Evolutionary conservation across 306 rosid species (phyloP).

Genomic region (Medicago ruthenica): DNA sequence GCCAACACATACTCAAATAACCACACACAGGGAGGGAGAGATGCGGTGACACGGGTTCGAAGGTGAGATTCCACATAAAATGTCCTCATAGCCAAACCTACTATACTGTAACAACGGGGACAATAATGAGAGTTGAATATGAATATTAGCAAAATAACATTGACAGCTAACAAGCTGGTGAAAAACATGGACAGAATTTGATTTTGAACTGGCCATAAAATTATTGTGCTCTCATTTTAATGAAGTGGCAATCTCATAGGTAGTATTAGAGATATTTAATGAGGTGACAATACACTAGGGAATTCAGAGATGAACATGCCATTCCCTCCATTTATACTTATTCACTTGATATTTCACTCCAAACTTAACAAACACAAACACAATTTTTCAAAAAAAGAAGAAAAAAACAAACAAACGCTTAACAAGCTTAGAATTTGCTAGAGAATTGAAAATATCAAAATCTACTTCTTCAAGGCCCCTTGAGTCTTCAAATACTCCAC

Average conservation of each 20-base stretch:
- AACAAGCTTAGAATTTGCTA: conserved; percentile 15
- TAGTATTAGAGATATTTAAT: neutral
- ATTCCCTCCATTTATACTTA: conserved; percentile 32
- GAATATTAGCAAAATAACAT: neutral
- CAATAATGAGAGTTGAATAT: neutral
- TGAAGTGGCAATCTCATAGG: neutral
- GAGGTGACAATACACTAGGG: conserved; percentile 14
- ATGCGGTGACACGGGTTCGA: too few species aligned
- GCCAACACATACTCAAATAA: too few species aligned
- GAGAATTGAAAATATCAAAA: conserved; percentile 13
- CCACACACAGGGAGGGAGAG: too few species aligned
- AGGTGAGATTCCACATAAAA: too few species aligned
- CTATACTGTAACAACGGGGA: too few species aligned
- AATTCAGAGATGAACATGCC: conserved; percentile 17
- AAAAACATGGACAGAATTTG: neutral
- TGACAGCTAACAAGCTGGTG: neutral
- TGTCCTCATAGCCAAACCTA: too few species aligned
- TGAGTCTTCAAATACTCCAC: conserved; percentile 71
- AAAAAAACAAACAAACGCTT: too few species aligned
- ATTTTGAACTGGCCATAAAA: neutral
- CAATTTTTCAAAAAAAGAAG: neutral
- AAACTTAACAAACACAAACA: neutral
- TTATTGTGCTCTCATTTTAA: neutral
- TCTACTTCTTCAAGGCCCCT: conserved; percentile 57
- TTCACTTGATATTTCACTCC: neutral